A percentile compares a stretch with the other conserved stretches of the same genome.
Evolutionary conservation across 257 asterid genomes (phyloP).

Genomic region (Rubia yunnanensis): DNA sequence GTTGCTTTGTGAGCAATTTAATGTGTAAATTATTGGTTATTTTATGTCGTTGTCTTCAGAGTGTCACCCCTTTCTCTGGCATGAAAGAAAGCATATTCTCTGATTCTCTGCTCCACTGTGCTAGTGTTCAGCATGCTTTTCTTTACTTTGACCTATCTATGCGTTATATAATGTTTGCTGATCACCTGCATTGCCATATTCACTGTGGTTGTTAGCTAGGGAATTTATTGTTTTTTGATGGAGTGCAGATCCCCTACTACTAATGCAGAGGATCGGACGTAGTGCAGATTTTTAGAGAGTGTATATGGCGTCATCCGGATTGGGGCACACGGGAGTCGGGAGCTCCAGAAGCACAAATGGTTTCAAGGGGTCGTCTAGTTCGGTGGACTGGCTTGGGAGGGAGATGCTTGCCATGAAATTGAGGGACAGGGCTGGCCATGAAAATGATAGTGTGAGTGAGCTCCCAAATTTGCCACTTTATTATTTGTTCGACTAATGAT

Average conservation of each 20-base stretch:
- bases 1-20: not conserved
- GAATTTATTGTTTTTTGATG: conserved; percentile 29
- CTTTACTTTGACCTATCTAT: not conserved
- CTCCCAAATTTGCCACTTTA: conserved; percentile 5
- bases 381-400: conserved; percentile 94
- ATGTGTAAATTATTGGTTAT: not conserved
- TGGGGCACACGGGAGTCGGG: conserved; percentile 41
- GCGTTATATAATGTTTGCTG: not conserved
- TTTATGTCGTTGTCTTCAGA: not conserved
- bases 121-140: not conserved
- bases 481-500: conserved; percentile 1
- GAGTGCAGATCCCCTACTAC: conserved; percentile 22
- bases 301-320: conserved; percentile 35
- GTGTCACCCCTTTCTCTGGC: not conserved
- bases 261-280: conserved; percentile 14
- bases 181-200: conserved; percentile 3
- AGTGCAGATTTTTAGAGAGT: conserved; percentile 12
- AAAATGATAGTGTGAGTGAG: conserved; percentile 85
- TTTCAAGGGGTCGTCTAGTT: conserved; percentile 72
- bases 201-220: conserved; percentile 28
- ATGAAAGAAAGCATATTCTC: not conserved
- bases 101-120: not conserved
- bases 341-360: conserved; percentile 42
- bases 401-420: conserved; percentile 92
- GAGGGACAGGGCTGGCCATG: conserved; percentile 72